Evolutionary conservation across 2,329 filamentous ascomycete species (phyloP).

Genomic region (Fusarium pseudoanthophilum): DNA sequence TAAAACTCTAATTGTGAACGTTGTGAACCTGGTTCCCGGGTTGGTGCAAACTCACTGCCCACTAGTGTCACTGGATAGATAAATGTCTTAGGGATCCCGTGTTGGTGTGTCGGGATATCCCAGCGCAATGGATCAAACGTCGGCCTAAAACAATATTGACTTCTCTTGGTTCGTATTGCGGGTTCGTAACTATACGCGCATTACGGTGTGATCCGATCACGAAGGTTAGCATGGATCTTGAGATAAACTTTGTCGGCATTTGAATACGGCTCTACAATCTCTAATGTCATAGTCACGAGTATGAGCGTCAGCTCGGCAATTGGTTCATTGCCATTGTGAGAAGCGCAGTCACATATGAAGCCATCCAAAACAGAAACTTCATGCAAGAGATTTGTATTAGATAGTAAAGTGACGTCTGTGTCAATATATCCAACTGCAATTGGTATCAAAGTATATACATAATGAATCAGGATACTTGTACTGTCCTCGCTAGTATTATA

Average conservation of each 20-base stretch:
- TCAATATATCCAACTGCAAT: background rate
- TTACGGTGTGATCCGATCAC: background rate
- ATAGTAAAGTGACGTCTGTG: background rate
- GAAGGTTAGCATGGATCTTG: background rate
- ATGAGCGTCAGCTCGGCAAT: background rate
- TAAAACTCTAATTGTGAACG: conserved; percentile 2
- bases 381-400: conserved; percentile 7
- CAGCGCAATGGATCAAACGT: background rate
- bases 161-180: background rate
- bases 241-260: conserved; percentile 3
- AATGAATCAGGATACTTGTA: background rate
- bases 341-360: background rate
- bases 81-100: background rate
- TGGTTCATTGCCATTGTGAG: background rate
- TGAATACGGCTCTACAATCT: background rate
- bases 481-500: background rate
- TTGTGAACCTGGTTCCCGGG: background rate
- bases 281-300: background rate
- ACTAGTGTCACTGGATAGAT: background rate
- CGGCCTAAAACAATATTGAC: background rate
- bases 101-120: background rate
- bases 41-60: background rate
- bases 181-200: background rate
- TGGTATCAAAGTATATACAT: conserved; percentile 18
- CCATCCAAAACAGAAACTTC: background rate